Percentiles rank a stretch among this genome's conserved stretches.
Conservation (phyloP, 306 rosid genomes). For the Gastrolobium villosum region DNA sequence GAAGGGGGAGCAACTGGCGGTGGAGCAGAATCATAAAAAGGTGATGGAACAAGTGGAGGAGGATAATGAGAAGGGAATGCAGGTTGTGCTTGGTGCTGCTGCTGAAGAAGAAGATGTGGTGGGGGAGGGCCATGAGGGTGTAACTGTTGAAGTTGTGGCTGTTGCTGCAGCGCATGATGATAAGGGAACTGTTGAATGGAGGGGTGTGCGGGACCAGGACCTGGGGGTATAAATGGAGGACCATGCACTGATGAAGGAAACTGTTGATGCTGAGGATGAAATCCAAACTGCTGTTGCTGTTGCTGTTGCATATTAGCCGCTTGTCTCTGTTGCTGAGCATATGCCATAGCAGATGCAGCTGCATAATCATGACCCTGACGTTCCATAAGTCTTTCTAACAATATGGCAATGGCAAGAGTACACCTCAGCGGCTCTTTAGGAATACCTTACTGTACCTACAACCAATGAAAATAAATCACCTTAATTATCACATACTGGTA, state of each 20-base stretch:
- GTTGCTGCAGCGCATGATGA: constrained; percentile 73
- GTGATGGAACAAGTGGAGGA: constrained; percentile 67
- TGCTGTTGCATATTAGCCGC: constrained; percentile 70
- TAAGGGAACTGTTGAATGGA: constrained; percentile 83
- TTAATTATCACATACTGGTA: neutral
- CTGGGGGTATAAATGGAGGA: constrained; percentile 87
- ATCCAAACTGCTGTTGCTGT: constrained; percentile 84
- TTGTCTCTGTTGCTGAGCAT: constrained; percentile 86
- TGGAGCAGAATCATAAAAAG: constrained; percentile 77
- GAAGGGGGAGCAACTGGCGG: constrained; percentile 79
- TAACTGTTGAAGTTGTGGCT: constrained; percentile 63
- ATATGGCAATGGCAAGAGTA: constrained; percentile 11
- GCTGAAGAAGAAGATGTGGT: constrained; percentile 77
- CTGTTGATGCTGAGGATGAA: constrained; percentile 90
- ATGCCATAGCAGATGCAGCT: constrained; percentile 84
- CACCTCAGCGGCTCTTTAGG: constrained; percentile 1
- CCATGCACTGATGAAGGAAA: constrained; percentile 79
- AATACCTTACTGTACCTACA: constrained; percentile 46
- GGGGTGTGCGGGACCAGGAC: constrained; percentile 86
- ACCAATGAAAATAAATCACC: constrained; percentile 1
- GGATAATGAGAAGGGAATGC: constrained; percentile 74
- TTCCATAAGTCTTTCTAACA: constrained; percentile 62
- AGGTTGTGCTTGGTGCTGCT: constrained; percentile 76
- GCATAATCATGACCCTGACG: constrained; percentile 89
- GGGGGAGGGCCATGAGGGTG: constrained; percentile 77